phyloP scores from a whole-genome alignment of 164 flowering plant species.

The Vitis riparia region DNA sequence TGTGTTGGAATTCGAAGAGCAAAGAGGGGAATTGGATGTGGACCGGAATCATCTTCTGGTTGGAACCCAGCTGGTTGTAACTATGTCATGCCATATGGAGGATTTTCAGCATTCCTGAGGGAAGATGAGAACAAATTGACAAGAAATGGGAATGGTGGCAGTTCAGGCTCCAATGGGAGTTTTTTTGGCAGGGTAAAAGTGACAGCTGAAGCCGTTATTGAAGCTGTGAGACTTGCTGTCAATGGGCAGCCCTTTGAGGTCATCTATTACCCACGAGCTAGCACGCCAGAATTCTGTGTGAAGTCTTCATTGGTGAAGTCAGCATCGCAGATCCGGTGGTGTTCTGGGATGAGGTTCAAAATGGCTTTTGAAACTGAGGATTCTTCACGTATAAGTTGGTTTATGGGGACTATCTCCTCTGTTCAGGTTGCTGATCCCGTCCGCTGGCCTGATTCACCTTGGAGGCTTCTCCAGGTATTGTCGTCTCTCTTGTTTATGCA shows the following conservation, averaged over 20 bases:
- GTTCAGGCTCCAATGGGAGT: constrained; percentile 13
- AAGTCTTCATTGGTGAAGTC: constrained; percentile 41
- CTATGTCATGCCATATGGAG: constrained; percentile 31
- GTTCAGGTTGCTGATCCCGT: constrained; percentile 58
- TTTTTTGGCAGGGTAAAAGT: constrained; percentile 30
- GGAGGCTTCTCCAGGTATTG: constrained; percentile 71
- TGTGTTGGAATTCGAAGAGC: constrained; percentile 65
- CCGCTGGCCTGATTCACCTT: constrained; percentile 67
- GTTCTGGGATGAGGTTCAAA: constrained; percentile 67
- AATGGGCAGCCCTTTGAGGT: constrained; percentile 54
- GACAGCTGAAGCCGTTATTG: constrained; percentile 46
- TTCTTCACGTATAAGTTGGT: constrained; percentile 68
- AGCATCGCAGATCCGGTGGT: constrained; percentile 58
- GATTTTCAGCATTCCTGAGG: constrained; percentile 34
- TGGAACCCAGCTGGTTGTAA: constrained; percentile 49
- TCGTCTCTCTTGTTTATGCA: not conserved
- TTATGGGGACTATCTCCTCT: constrained; percentile 62
- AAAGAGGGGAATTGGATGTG: constrained; percentile 48
- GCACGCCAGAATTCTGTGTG: constrained; percentile 70
- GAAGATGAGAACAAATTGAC: constrained; percentile 37
- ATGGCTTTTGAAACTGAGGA: constrained; percentile 77
- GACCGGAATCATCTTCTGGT: constrained; percentile 35
- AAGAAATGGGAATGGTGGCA: constrained; percentile 24
- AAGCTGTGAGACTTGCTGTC: constrained; percentile 49
- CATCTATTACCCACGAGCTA: constrained; percentile 58